Conservation (phyloP, 768 basidiomycete species). For the Lactifluus subvellereus region DNA sequence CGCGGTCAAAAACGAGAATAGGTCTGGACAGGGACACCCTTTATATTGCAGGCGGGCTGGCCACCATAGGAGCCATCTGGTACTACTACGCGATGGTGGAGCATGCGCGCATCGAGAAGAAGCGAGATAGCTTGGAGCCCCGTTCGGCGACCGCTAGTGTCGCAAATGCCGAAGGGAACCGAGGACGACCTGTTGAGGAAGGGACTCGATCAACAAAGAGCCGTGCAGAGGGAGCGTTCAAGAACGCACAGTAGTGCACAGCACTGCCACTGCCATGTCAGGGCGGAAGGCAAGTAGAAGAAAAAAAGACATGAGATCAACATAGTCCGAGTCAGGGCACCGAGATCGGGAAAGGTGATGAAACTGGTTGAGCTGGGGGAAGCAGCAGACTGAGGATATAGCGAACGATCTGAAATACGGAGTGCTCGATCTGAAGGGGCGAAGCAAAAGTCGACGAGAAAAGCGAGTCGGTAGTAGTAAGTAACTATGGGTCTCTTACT, state of each 20-base stretch:
- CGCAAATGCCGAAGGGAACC: background rate
- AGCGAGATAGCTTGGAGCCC: background rate
- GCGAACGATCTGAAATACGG: no score
- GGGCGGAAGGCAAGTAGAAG: background rate
- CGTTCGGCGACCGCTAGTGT: background rate
- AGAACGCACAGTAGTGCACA: background rate
- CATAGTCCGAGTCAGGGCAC: no score
- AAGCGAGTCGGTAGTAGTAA: no score
- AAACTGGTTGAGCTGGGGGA: no score
- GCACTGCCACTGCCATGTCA: background rate
- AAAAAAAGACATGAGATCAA: background rate
- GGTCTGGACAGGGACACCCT: slow-evolving; percentile 4
- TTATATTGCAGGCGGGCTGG: slow-evolving; percentile 20
- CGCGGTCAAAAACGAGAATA: background rate
- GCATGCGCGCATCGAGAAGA: slow-evolving; percentile 15
- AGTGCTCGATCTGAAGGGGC: no score
- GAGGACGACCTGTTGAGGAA: slow-evolving; percentile 5
- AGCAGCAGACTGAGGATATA: no score
- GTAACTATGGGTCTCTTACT: no score
- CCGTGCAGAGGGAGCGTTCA: slow-evolving; percentile 1
- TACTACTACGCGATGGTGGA: slow-evolving; percentile 22
- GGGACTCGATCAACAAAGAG: background rate
- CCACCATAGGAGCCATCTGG: slow-evolving; percentile 15
- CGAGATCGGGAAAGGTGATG: no score
- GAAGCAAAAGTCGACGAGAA: no score